Conservation (phyloP, 2,329 filamentous ascomycete species). For the Apiospora sp. region DNA sequence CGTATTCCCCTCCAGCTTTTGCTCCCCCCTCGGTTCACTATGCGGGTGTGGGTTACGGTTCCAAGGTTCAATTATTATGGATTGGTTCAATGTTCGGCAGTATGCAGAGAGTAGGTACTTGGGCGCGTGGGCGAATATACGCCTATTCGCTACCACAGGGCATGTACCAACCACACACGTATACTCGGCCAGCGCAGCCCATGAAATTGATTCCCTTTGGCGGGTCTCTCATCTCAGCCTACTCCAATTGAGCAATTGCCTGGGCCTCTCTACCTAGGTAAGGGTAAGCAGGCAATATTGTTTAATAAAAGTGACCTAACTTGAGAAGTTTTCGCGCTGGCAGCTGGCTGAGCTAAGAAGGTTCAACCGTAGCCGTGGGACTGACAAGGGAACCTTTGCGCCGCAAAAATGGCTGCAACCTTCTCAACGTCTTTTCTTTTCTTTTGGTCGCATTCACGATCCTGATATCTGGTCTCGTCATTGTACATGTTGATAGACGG, state of each 20-base stretch:
- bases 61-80: neutral
- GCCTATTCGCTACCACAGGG: neutral
- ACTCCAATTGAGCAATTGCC: constrained; percentile 19
- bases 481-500: constrained; percentile 13
- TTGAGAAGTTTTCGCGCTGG: neutral
- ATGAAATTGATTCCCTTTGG: neutral
- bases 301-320: constrained; percentile 18
- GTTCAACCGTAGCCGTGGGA: constrained; percentile 23
- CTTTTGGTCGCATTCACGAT: constrained; percentile 15
- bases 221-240: constrained; percentile 12
- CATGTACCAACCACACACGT: neutral
- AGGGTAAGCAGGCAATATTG: neutral
- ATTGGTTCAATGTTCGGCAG: neutral
- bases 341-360: constrained; percentile 24
- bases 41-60: constrained; percentile 10
- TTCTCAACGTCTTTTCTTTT: constrained; percentile 20
- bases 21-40: constrained; percentile 2
- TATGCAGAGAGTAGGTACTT: neutral
- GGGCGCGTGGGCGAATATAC: neutral
- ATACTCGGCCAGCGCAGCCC: constrained; percentile 14
- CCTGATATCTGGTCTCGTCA: neutral
- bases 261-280: neutral
- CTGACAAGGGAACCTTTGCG: constrained; percentile 22
- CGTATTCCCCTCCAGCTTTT: constrained; percentile 20
- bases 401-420: constrained; percentile 20